Base-by-base conservation (phyloP, 2,329 filamentous ascomycete species). In the Aspergillus glaucus region DNA sequence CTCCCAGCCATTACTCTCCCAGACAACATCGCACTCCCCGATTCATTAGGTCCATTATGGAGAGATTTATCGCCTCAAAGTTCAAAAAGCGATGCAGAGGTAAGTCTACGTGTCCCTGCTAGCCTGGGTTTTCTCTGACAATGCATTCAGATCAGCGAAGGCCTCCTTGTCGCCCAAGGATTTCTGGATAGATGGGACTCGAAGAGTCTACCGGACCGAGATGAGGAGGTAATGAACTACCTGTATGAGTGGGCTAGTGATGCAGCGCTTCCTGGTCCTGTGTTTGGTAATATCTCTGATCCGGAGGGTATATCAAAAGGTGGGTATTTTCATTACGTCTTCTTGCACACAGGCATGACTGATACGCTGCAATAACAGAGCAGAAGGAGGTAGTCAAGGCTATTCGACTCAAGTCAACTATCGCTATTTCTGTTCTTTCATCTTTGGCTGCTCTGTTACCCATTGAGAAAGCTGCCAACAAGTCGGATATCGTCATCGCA, bases 241-340 rank as follows among this genome's bases (percentile, higher is more conserved):
- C 41, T 72, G 2, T 65, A 65, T 39, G 49, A 54, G 9, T 72
- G 69, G 69, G 56, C 63, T 24, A 59, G 58, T 43, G 26, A 45
- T 15, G 36, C 55, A 44, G 62, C 67, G 10, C 52, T 69, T 10
- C 69, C 69, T 6, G 62, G 56, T 12, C 49, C 62, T 5, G 60
- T 61, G 24, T 70, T 69, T 50, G 59, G 62, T 21, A 52, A 55
- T 12, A 37, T 28, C n/a, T 49, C 15, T 7, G 44, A 39, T 7
- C 53, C 61, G 40, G 64, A 67, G 37, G 63, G 64, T 4, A 34
- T 43, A 15, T 44, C 43, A 26, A 46, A 57, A 44, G 46, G 56
- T 50, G 49, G 60, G 42, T 40, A 48, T 12, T 32, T 3, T 10
- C 7, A 7, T 22, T 43, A 21, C 15, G 4, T 34, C 14, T 4